Conservation (phyloP, 2,329 filamentous ascomycete genomes). For the Colletotrichum spaethianum region DNA sequence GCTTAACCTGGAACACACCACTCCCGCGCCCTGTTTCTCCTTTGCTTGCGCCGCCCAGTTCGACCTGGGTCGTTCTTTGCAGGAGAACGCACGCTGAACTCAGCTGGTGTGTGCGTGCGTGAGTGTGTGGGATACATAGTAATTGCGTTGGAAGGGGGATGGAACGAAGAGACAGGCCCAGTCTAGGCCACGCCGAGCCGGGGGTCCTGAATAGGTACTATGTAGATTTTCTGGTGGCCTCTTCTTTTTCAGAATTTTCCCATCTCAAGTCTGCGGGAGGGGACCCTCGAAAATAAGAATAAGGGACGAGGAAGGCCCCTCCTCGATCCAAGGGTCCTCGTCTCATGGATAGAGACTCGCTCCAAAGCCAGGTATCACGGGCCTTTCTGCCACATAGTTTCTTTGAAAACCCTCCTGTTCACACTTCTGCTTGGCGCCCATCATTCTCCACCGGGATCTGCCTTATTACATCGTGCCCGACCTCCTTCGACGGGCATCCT, state of each 20-base stretch:
- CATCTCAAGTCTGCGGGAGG: not conserved
- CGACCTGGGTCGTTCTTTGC: not conserved
- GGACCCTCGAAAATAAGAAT: constrained; percentile 36
- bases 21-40: constrained; percentile 19
- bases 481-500: not conserved
- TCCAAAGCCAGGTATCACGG: not conserved
- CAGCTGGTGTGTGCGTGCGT: not conserved
- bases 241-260: no score
- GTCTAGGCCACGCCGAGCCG: constrained; percentile 18
- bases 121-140: not conserved
- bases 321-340: constrained; percentile 21
- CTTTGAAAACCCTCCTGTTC: not conserved
- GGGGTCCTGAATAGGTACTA: not conserved
- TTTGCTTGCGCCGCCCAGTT: constrained; percentile 7
- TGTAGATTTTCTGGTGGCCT: constrained; percentile 19
- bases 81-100: not conserved
- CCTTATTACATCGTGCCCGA: constrained; percentile 4
- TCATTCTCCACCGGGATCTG: constrained; percentile 4
- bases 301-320: constrained; percentile 31
- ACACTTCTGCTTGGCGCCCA: not conserved
- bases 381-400: not conserved
- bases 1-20: constrained; percentile 28
- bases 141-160: not conserved
- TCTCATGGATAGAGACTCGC: constrained; percentile 6
- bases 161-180: constrained; percentile 1